These are phyloP conservation scores for Lachnellula suecica DNA, from an alignment of 2,329 filamentous ascomycete species.

Conservation along the genomic window DNA sequence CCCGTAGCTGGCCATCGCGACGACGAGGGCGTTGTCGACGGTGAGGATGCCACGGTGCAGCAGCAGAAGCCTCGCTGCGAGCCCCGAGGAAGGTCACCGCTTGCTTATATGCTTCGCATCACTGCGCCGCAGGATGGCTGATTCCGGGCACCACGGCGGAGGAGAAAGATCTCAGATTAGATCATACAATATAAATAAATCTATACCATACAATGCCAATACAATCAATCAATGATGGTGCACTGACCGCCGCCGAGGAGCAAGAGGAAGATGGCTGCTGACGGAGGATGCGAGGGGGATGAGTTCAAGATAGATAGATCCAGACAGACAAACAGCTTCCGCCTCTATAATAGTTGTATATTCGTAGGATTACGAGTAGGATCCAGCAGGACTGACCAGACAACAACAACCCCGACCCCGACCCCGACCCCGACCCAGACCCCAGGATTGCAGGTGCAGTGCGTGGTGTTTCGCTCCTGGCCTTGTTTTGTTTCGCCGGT, in stretches of 20 bases:
- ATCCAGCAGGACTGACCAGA: constrained; percentile 8
- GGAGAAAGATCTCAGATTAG: not conserved
- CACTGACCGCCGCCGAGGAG: not conserved
- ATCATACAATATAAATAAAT: not conserved
- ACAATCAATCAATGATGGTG: not conserved
- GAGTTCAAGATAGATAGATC: too few relatives aligned
- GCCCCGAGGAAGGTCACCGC: constrained; percentile 15
- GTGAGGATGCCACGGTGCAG: too few relatives aligned
- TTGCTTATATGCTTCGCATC: constrained; percentile 22
- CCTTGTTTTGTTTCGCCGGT: too few relatives aligned
- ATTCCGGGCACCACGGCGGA: not conserved
- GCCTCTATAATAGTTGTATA: too few relatives aligned
- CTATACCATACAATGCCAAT: not conserved
- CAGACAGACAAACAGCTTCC: too few relatives aligned
- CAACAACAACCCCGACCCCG: too few relatives aligned
- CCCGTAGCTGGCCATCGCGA: constrained; percentile 27
- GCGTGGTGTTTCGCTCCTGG: too few relatives aligned
- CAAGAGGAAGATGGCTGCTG: not conserved
- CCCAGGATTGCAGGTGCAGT: too few relatives aligned
- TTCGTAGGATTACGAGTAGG: constrained; percentile 2
- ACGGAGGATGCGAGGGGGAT: not conserved
- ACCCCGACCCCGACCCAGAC: too few relatives aligned
- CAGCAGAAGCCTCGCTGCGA: not conserved
- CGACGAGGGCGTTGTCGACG: not conserved
- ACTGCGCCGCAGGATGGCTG: constrained; percentile 2